Evolutionary conservation across 257 asterid genomes (phyloP).

Genomic region (Solanum virginianum): DNA sequence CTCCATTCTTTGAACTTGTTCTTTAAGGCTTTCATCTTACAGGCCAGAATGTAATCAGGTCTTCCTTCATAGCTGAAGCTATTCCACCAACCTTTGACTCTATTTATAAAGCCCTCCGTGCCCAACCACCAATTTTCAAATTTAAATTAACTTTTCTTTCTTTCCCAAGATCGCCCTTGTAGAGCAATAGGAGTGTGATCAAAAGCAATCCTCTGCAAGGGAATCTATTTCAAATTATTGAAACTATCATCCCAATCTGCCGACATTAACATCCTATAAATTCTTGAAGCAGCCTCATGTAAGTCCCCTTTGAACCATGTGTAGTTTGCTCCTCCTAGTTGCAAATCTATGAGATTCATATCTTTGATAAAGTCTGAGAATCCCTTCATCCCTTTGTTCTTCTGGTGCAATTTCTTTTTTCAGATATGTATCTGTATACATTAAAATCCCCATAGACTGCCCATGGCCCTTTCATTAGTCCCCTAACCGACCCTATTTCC

Average conservation of each 20-base stretch:
- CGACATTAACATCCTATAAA: neutral
- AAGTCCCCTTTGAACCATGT: neutral
- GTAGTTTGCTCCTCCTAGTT: neutral
- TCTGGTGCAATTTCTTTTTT: neutral
- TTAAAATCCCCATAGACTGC: neutral
- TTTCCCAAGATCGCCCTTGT: neutral
- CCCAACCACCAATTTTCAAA: neutral
- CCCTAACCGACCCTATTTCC: neutral
- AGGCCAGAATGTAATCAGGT: neutral
- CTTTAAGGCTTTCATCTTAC: neutral
- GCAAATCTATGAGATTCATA: neutral
- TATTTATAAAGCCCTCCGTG: neutral
- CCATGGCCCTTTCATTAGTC: neutral
- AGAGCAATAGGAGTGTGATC: neutral
- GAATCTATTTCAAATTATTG: neutral
- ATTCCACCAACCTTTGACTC: neutral
- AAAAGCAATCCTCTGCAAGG: neutral
- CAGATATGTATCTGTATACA: neutral
- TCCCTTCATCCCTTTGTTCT: neutral
- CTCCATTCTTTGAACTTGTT: neutral
- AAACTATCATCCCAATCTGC: neutral
- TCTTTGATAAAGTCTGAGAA: neutral
- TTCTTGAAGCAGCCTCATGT: neutral
- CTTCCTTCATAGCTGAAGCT: neutral
- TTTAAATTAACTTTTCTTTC: neutral